phyloP scores from a whole-genome alignment of 2,329 filamentous ascomycete genomes.

The Diplodia scrobiculata region DNA sequence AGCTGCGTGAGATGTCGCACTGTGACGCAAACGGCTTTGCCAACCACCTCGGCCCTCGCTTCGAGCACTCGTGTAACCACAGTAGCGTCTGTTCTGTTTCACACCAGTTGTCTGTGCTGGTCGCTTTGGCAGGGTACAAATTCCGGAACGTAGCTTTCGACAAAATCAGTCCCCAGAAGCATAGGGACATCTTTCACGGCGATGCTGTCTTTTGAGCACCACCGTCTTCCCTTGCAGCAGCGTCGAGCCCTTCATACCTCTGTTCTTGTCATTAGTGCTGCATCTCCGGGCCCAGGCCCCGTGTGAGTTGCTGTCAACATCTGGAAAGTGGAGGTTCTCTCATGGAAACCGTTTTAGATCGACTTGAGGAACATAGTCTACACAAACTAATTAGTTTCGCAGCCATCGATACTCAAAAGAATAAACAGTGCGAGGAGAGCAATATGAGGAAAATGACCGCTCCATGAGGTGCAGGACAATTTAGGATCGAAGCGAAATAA shows the following conservation, averaged over 20 bases:
- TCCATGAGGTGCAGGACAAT: neutral
- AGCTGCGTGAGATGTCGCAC: constrained; percentile 38
- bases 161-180: constrained; percentile 39
- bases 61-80: constrained; percentile 39
- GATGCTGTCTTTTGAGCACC: constrained; percentile 40
- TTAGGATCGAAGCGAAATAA: neutral
- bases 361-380: constrained; percentile 41
- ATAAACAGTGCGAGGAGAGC: neutral
- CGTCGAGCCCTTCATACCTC: constrained; percentile 29
- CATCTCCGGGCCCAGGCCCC: constrained; percentile 52
- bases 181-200: constrained; percentile 40
- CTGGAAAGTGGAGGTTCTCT: constrained; percentile 28
- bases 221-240: constrained; percentile 45
- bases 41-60: constrained; percentile 36
- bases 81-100: constrained; percentile 36
- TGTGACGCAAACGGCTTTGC: constrained; percentile 41
- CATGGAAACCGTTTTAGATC: constrained; percentile 44
- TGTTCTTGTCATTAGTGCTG: constrained; percentile 39
- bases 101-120: neutral
- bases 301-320: constrained; percentile 38
- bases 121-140: neutral
- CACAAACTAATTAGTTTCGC: neutral
- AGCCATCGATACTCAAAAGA: neutral
- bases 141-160: constrained; percentile 35
- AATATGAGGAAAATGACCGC: neutral